Evolutionary conservation across 129 eudicot genomes (phyloP), one percentile per base, ranked within the genome.

Genomic region (Tagetes patula): DNA sequence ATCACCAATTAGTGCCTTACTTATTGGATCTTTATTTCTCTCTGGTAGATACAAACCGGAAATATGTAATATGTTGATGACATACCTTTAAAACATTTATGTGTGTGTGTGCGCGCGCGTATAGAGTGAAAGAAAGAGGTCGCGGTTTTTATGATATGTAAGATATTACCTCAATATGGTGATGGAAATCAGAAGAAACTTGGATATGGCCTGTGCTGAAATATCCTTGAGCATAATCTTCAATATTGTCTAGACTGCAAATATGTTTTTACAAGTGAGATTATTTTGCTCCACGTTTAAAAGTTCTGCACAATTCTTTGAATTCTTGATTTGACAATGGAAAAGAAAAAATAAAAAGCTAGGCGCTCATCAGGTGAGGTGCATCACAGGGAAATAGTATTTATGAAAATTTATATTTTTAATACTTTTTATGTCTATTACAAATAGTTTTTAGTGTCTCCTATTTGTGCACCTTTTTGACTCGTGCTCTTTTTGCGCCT

Each of bases 191-290:
- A 32, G 86, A 73, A 59, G 98, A 81, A 84, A 86, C 88, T 67
- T 79, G 83, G 69, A 84, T 84, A 63, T 84, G 84, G 33, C 98
- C 98, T n/a, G 73, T 83, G 78, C 90, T 81, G 77, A 87, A 87
- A 89, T 93, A 93, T 55, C 89, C 78, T 70, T 85, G 92, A 62
- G 96, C 96, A 41, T 87, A 82, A 49, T 93, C 98, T 85, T 93
- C 98, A 64, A 93, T 93, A 74, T 85, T 72, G 38, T 89, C 96
- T 83, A 89, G 74, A 87, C 98, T 93, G 87, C 76, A 80, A 46
- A 72, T 65, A 52, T 27, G 30, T 70, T 48, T 31, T 32, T 34
- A 32, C 49, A 66, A 60, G 58, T 41, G 27, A 61, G 39, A 14
- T 70, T 12, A 69, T 37, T 4, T 34, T 50, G 5, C 34, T 46